Base-by-base conservation (phyloP, 75 land plant genomes). In the Chamaecyparis obtusa region DNA sequence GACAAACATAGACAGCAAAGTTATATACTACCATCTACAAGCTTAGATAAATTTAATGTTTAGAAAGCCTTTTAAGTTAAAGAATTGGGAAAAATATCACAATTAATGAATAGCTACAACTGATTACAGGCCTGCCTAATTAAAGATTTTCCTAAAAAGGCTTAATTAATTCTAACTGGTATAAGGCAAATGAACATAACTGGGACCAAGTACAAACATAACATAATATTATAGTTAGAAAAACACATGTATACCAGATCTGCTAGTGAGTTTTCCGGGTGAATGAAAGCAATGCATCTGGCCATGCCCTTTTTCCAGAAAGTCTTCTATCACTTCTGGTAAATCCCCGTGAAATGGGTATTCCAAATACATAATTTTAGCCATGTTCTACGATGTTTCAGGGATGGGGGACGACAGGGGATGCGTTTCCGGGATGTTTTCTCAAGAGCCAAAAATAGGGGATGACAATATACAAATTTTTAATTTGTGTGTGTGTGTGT, bases 321-420 rank as follows among this genome's bases (percentile, higher is more conserved):
- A 97, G 90, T 97, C 99, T 88, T 97, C 99, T 84, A 97, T 96
- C 80, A 97, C 98, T 79, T 97, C 98, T 0, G 99, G 99, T 86
- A 96, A 96, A 85, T 97, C 99, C 80, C 95, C 95, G 87, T 96
- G 96, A 90, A 93, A 93, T 19, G 96, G 99, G 87, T 96, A 97
- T 96, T 89, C 83, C n/a, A 67, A 84, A 80, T 33, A 48, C 30
- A 71, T 2, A 27, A 71, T 9, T 9, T 9, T n/a, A 39, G 41
- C 41, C 2, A 39, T 39, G 41, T 39, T 39, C 41, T 2, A 1
- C 2, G 41, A 2, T 2, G 41, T 39, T 39, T 39, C 2, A 2
- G 41, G 41, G 41, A 39, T 39, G 2, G 41, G n/a, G n/a, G n/a
- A n/a, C n/a, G n/a, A n/a, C n/a, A n/a, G n/a, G n/a, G 41, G 41